phyloP scores from a whole-genome alignment of 2,329 filamentous ascomycete species.

The Plectosphaerella plurivora region DNA sequence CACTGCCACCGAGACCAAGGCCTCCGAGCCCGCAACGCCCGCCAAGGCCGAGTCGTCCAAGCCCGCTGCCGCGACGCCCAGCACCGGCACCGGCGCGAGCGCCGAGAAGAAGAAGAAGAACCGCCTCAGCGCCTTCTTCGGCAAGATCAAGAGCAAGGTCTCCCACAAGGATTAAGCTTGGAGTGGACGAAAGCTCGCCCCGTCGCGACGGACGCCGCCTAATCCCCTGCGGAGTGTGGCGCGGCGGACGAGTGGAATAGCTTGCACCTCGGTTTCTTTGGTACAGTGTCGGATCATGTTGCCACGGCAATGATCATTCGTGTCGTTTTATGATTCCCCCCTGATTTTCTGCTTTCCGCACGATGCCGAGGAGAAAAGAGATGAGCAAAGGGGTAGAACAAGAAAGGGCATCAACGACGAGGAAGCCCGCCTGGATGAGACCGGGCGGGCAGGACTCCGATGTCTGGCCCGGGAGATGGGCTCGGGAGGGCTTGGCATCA shows the following conservation, averaged over 20 bases:
- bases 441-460: no score
- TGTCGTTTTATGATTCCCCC: not conserved
- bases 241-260: not conserved
- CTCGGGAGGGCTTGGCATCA: no score
- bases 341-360: not conserved
- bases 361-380: not conserved
- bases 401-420: no score
- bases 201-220: not conserved
- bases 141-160: conserved; percentile 48
- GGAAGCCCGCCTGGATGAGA: no score
- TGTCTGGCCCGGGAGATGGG: no score
- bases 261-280: not conserved
- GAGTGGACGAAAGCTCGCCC: not conserved
- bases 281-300: conserved; percentile 1
- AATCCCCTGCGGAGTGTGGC: not conserved
- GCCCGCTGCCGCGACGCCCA: conserved; percentile 13
- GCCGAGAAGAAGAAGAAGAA: conserved; percentile 60
- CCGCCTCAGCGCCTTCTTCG: conserved; percentile 58
- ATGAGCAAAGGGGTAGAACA: no score
- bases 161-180: conserved; percentile 22
- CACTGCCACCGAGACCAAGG: conserved; percentile 8
- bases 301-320: not conserved
- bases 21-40: conserved; percentile 9
- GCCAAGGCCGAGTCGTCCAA: conserved; percentile 10
- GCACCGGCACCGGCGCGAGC: conserved; percentile 8